These are phyloP conservation scores for Ophiostoma novo-ulmi DNA, from an alignment of 2,329 filamentous ascomycete species.

Conservation along the genomic window DNA sequence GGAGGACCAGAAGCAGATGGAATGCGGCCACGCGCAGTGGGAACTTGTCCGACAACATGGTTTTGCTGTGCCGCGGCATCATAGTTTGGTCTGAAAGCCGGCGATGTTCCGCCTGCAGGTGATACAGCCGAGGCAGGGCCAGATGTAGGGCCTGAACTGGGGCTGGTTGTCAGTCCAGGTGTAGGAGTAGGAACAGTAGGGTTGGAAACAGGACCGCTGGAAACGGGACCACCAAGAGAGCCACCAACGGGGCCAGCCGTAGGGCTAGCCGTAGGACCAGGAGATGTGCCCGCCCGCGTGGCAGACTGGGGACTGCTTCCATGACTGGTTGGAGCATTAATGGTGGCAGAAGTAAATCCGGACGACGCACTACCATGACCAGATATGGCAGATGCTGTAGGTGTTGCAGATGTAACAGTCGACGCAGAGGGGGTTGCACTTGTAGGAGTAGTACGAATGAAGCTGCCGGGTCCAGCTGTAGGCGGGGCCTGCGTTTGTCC, in stretches of 20 bases:
- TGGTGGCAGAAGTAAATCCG: not conserved
- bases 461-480: not conserved
- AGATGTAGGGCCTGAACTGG: not conserved
- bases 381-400: not conserved
- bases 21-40: slow-evolving; percentile 23
- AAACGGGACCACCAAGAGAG: not conserved
- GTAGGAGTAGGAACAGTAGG: not conserved
- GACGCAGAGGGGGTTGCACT: not conserved
- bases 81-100: not conserved
- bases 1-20: slow-evolving; percentile 8
- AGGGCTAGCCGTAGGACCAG: not conserved
- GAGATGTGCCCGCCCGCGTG: not conserved
- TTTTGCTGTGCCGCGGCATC: not conserved
- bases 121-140: not conserved
- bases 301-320: not conserved
- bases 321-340: not conserved
- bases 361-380: not conserved
- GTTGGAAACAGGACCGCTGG: not conserved
- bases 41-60: slow-evolving; percentile 12
- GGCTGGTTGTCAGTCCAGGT: not conserved
- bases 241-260: not conserved
- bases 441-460: not conserved
- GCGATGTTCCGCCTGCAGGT: not conserved
- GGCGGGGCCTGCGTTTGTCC: not conserved
- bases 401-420: not conserved